Conservation (phyloP, 2,329 filamentous ascomycete genomes). For the Teratosphaeria gauchensis region DNA sequence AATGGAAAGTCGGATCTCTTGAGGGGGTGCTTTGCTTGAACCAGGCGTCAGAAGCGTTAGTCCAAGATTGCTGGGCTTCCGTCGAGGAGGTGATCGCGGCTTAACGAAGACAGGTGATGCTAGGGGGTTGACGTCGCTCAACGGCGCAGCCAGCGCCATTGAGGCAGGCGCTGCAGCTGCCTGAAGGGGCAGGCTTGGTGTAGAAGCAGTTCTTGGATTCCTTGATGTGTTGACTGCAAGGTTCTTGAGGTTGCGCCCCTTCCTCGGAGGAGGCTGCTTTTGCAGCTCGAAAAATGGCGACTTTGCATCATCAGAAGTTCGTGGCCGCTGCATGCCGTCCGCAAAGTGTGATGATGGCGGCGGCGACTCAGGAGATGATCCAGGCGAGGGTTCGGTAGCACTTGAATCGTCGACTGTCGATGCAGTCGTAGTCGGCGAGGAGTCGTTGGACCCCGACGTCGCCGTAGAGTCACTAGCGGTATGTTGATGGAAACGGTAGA, state of each 20-base stretch:
- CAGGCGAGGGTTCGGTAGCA: slow-evolving; percentile 81
- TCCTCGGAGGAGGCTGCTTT: slow-evolving; percentile 42
- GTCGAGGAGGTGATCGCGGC: slow-evolving; percentile 57
- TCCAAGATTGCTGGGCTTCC: slow-evolving; percentile 69
- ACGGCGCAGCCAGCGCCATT: slow-evolving; percentile 61
- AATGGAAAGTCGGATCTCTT: slow-evolving; percentile 46
- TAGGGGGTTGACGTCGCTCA: slow-evolving; percentile 34
- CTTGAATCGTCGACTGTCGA: slow-evolving; percentile 89
- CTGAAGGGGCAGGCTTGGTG: slow-evolving; percentile 44
- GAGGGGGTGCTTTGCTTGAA: slow-evolving; percentile 50
- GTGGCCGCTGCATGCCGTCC: slow-evolving; percentile 39
- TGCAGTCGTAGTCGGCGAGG: slow-evolving; percentile 87
- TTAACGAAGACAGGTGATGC: slow-evolving; percentile 71
- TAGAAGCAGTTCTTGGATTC: slow-evolving; percentile 37
- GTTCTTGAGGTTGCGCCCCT: slow-evolving; percentile 74
- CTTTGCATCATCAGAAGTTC: slow-evolving; percentile 41
- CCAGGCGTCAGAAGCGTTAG: slow-evolving; percentile 58
- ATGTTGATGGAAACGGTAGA: slow-evolving; percentile 49
- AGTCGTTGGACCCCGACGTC: slow-evolving; percentile 72
- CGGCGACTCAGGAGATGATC: slow-evolving; percentile 81
- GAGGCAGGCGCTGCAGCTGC: slow-evolving; percentile 39
- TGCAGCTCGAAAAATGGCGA: slow-evolving; percentile 47
- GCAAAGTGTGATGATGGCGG: slow-evolving; percentile 63
- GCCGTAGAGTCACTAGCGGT: slow-evolving; percentile 68
- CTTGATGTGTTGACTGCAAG: slow-evolving; percentile 63